Conservation (phyloP, 169 alveolate species). For the Plasmodium adleri region DNA sequence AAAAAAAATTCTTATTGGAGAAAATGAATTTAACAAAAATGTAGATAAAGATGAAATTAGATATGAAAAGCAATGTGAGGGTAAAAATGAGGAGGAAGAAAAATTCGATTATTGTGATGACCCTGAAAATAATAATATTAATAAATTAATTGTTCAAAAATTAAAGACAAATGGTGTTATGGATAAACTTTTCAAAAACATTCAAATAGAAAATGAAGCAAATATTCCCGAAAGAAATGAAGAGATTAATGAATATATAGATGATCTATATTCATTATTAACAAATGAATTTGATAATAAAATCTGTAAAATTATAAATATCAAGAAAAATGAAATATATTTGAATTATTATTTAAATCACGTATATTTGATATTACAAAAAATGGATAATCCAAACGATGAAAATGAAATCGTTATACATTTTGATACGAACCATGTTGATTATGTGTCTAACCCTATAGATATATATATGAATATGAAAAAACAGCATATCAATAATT, state of each 20-base stretch:
- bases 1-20: background rate
- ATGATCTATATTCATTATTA: background rate
- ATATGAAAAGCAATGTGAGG: background rate
- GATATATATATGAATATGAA: constrained; percentile 71
- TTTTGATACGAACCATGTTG: constrained; percentile 15
- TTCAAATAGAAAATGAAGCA: background rate
- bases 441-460: constrained; percentile 7
- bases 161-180: background rate
- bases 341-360: constrained; percentile 36
- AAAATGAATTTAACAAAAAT: background rate
- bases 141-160: constrained; percentile 6
- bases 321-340: constrained; percentile 17
- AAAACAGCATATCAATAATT: constrained; percentile 17
- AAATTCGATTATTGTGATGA: background rate
- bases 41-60: background rate
- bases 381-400: background rate
- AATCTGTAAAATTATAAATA: constrained; percentile 2
- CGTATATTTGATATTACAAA: constrained; percentile 1
- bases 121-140: background rate
- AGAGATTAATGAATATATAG: constrained; percentile 9
- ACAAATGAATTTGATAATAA: background rate
- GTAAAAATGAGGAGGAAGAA: background rate
- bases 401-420: constrained; percentile 13
- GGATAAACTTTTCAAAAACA: background rate
- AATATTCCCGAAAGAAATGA: background rate